phyloP scores from a whole-genome alignment of 192 early-diverging fungal species.

The Coemansia sp. region DNA sequence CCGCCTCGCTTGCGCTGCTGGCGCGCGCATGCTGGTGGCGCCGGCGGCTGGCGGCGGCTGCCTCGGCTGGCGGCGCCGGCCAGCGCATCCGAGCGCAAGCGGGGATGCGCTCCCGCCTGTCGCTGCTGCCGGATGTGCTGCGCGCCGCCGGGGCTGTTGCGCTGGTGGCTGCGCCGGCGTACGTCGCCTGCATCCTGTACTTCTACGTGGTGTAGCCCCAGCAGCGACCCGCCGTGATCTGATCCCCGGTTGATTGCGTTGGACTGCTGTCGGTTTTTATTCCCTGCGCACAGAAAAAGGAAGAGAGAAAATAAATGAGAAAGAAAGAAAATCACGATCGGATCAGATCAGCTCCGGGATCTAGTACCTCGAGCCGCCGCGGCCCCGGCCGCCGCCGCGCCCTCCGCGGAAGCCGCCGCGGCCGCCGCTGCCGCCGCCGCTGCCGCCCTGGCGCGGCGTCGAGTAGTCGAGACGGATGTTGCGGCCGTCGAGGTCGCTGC shows the following conservation, averaged over 20 bases:
- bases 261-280: no score
- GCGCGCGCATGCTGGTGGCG: conserved; percentile 8
- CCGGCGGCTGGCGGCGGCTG: neutral
- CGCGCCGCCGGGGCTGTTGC: conserved; percentile 14
- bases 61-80: neutral
- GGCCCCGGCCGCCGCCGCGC: conserved; percentile 48
- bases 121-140: conserved; percentile 2
- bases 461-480: conserved; percentile 87
- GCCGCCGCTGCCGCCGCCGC: conserved; percentile 58
- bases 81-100: no score
- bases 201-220: conserved; percentile 9
- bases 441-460: conserved; percentile 42
- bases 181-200: conserved; percentile 10
- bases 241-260: no score
- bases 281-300: neutral
- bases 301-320: neutral
- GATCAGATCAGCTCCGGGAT: neutral
- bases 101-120: neutral
- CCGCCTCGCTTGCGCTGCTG: conserved; percentile 11
- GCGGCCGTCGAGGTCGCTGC: conserved; percentile 76
- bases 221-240: no score
- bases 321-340: neutral
- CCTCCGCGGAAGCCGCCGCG: conserved; percentile 55
- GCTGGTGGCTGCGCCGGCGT: conserved; percentile 16
- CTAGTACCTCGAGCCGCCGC: conserved; percentile 56